Evolutionary conservation across 257 asterid genomes (phyloP), one percentile per base, ranked within the genome.

Genomic region (Solanum appendiculatum): DNA sequence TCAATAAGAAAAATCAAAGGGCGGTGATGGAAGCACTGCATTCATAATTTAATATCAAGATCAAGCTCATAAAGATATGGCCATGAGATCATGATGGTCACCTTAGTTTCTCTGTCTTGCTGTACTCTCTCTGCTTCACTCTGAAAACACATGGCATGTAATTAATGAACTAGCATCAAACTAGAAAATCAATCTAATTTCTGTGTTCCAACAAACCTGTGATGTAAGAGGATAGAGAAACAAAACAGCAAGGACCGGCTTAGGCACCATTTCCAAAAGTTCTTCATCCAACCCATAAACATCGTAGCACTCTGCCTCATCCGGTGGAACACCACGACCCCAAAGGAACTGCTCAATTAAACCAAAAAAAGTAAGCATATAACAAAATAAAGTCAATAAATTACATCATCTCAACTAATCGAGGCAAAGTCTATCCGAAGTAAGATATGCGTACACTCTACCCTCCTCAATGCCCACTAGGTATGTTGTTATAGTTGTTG

Each of bases 211-310:
- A 60, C 66, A 86, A 81, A 96, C 99, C 98, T 95, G 87, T 34
- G 91, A 7, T 9, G 99, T 97, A 68, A 94, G 60, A 48, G 99
- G 99, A 89, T 92, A 97, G 63, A 97, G 98, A 87, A 94, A 94
- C 88, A 97, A 83, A 21, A 97, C 98, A 2, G 99, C 98, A 1
- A 95, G 96, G 20, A 95, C 98, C 8, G 98, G 99, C 94, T 95
- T 91, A 0, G 99, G 98, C 74, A 96, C 99, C 98, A 96, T 94
- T 86, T 85, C 99, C 93, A 97, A 46, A 70, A 96, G 98, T 69
- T 94, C 99, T 75, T 92, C 98, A 88, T 96, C 99, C 86, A 97
- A 94, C 80, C 99, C 99, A 87, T 93, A 95, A 68, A 97, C 99
- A 93, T 97, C 98, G 86, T 72, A 93, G 94, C 99, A 97, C 93